Conservation (phyloP, 2,329 filamentous ascomycete species). For the Tolypocladium tropicale region DNA sequence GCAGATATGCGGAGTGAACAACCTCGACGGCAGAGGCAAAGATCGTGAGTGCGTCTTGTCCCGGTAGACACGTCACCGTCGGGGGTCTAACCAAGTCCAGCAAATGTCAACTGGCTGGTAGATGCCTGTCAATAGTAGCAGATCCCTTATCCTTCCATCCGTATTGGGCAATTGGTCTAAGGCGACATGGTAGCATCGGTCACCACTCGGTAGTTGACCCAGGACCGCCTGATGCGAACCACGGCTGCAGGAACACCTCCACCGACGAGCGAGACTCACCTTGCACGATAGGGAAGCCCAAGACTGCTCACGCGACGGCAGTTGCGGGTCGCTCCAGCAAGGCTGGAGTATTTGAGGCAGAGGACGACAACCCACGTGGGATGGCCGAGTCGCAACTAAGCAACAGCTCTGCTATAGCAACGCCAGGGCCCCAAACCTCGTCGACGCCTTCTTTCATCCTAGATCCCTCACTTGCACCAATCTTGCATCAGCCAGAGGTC, state of each 20-base stretch:
- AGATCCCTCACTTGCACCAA: slow-evolving; percentile 10
- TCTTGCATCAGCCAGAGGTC: slow-evolving; percentile 1
- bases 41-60: slow-evolving; percentile 27
- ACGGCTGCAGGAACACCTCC: slow-evolving; percentile 9
- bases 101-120: slow-evolving; percentile 41
- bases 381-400: neutral
- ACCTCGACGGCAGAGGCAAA: slow-evolving; percentile 19
- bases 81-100: slow-evolving; percentile 19
- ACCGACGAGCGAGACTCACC: neutral
- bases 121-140: slow-evolving; percentile 40
- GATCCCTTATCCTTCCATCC: neutral
- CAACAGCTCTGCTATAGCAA: neutral
- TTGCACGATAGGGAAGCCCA: neutral
- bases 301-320: neutral
- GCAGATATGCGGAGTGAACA: slow-evolving; percentile 36
- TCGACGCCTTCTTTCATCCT: slow-evolving; percentile 5
- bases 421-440: neutral
- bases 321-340: neutral
- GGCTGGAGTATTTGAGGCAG: neutral
- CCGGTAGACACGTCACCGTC: neutral
- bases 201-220: slow-evolving; percentile 14
- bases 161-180: neutral
- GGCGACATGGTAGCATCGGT: slow-evolving; percentile 12
- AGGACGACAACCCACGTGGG: neutral
- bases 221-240: slow-evolving; percentile 9